Evolutionary conservation across 768 basidiomycete species (phyloP).

Genomic region (Exidia glandulosa): DNA sequence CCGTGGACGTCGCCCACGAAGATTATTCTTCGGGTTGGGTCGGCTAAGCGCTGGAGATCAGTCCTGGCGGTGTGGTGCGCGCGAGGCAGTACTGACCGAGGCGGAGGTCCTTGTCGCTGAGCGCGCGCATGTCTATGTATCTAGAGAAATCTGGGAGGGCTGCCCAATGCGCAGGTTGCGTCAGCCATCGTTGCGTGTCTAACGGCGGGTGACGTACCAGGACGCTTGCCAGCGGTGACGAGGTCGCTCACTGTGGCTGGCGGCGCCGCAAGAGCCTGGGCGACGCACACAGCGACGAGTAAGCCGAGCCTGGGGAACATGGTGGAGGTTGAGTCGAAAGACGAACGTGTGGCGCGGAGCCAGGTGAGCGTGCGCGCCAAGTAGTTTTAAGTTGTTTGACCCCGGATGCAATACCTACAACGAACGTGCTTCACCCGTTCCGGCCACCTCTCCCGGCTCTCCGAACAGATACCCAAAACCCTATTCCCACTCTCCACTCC

Average conservation of each 20-base stretch:
- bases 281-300: neutral
- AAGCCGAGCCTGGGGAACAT: neutral
- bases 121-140: constrained; percentile 15
- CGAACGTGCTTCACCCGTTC: neutral
- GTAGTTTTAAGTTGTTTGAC: neutral
- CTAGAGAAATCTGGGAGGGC: constrained; percentile 17
- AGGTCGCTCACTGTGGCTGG: neutral
- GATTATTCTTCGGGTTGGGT: constrained; percentile 46
- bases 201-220: neutral
- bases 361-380: neutral
- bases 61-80: neutral
- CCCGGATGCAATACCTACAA: neutral
- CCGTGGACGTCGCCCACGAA: constrained; percentile 87
- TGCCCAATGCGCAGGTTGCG: neutral
- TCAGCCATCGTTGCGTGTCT: neutral
- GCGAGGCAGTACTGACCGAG: neutral
- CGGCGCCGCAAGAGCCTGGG: neutral
- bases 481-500: neutral
- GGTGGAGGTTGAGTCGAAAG: neutral
- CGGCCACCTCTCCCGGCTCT: neutral
- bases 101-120: neutral
- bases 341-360: neutral
- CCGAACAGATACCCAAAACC: too few species aligned
- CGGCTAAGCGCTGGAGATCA: constrained; percentile 25
- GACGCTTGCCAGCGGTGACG: neutral